phyloP scores from a whole-genome alignment of 352 stramenopile species.

The Pythium sukuiense region DNA sequence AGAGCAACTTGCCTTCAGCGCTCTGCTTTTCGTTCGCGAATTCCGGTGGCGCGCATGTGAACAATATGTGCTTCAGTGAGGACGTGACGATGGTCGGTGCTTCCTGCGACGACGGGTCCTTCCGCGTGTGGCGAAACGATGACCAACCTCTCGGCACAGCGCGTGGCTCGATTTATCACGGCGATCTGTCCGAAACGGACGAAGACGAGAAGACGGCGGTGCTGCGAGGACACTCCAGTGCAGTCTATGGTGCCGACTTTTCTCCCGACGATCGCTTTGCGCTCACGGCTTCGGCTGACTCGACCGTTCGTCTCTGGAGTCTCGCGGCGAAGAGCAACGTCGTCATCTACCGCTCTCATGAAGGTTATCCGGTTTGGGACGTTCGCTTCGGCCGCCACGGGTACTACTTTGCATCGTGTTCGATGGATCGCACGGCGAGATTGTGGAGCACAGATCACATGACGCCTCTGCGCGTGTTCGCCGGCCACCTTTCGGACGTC shows the following conservation, averaged over 20 bases:
- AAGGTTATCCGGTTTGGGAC: slow-evolving; percentile 89
- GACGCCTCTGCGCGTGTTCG: slow-evolving; percentile 91
- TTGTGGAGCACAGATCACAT: slow-evolving; percentile 94
- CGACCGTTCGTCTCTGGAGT: slow-evolving; percentile 85
- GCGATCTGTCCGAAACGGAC: slow-evolving; percentile 47
- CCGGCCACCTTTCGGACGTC: slow-evolving; percentile 92
- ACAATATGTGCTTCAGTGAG: slow-evolving; percentile 82
- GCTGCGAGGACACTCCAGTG: slow-evolving; percentile 70
- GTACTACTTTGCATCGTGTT: slow-evolving; percentile 95
- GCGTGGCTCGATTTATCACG: slow-evolving; percentile 59
- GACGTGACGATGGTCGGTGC: slow-evolving; percentile 76
- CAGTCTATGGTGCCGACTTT: slow-evolving; percentile 86
- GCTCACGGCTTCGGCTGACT: slow-evolving; percentile 78
- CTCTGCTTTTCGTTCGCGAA: slow-evolving; percentile 83
- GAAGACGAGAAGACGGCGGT: slow-evolving; percentile 72
- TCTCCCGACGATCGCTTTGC: slow-evolving; percentile 86
- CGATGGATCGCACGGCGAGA: slow-evolving; percentile 91
- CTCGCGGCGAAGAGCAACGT: slow-evolving; percentile 79
- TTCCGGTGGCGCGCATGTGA: slow-evolving; percentile 64
- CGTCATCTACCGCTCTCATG: slow-evolving; percentile 73
- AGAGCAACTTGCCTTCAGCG: slow-evolving; percentile 54
- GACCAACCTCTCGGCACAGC: slow-evolving; percentile 71
- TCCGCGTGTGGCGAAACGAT: slow-evolving; percentile 83
- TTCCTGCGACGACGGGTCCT: slow-evolving; percentile 69
- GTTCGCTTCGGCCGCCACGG: slow-evolving; percentile 88